phyloP scores from a whole-genome alignment of 2,329 filamentous ascomycete genomes.

The Alternaria gaisen region DNA sequence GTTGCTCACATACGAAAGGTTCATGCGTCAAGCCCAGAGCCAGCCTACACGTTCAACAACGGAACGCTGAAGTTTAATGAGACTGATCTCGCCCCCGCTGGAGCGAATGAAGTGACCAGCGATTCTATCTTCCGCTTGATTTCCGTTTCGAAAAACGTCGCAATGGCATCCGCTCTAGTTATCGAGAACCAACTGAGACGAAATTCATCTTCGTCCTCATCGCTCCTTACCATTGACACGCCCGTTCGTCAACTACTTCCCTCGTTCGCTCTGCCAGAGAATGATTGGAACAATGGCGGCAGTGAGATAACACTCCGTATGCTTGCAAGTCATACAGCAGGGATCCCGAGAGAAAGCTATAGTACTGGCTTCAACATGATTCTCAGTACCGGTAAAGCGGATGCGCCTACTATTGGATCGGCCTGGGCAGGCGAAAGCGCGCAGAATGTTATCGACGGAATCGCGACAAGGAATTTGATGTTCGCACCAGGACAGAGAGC shows the following conservation, averaged over 20 bases:
- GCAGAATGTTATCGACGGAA: slow-evolving; percentile 28
- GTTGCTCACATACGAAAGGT: slow-evolving; percentile 22
- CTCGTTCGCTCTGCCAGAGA: slow-evolving; percentile 29
- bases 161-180: slow-evolving; percentile 34
- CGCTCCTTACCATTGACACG: slow-evolving; percentile 31
- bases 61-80: slow-evolving; percentile 45
- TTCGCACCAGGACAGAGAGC: slow-evolving; percentile 42
- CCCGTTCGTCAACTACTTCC: slow-evolving; percentile 35
- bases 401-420: slow-evolving; percentile 36
- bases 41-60: slow-evolving; percentile 39
- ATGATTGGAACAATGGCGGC: slow-evolving; percentile 44
- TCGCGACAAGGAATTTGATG: slow-evolving; percentile 35
- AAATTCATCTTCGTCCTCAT: neutral
- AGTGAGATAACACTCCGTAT: slow-evolving; percentile 44
- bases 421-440: slow-evolving; percentile 34
- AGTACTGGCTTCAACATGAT: slow-evolving; percentile 44
- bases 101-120: slow-evolving; percentile 31
- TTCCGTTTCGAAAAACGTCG: slow-evolving; percentile 43
- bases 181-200: slow-evolving; percentile 26
- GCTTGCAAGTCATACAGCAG: slow-evolving; percentile 45
- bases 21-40: slow-evolving; percentile 33
- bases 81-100: slow-evolving; percentile 10
- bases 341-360: slow-evolving; percentile 42
- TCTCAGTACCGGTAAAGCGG: slow-evolving; percentile 31
- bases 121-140: slow-evolving; percentile 44